phyloP scores from a whole-genome alignment of 1,284 basidiomycete species.

The Ceratobasidium sp. region DNA sequence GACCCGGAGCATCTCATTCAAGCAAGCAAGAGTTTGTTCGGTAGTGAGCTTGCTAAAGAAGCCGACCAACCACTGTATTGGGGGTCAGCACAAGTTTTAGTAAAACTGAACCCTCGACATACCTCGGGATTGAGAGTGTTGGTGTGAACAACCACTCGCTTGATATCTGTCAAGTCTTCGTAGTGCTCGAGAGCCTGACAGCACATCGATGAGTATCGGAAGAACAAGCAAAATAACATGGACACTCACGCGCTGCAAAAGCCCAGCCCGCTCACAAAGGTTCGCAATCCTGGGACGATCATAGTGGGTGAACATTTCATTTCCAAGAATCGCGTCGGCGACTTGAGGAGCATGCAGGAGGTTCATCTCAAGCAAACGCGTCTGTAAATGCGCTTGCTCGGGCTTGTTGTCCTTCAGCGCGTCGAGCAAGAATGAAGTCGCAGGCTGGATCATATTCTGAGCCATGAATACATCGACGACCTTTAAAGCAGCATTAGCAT shows the following conservation, averaged over 20 bases:
- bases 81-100: slow-evolving; percentile 19
- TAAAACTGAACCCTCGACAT: slow-evolving; percentile 48
- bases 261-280: slow-evolving; percentile 97
- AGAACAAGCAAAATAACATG: slow-evolving; percentile 12
- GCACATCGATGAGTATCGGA: slow-evolving; percentile 38
- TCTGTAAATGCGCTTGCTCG: slow-evolving; percentile 96
- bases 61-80: slow-evolving; percentile 88
- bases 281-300: slow-evolving; percentile 97
- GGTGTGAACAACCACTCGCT: slow-evolving; percentile 96
- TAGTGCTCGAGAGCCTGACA: slow-evolving; percentile 96
- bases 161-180: slow-evolving; percentile 97
- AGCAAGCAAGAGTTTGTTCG: slow-evolving; percentile 96
- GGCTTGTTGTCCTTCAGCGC: slow-evolving; percentile 99
- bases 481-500: slow-evolving; percentile 53
- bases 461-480: slow-evolving; percentile 99
- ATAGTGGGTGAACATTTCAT: slow-evolving; percentile 99
- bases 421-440: slow-evolving; percentile 97
- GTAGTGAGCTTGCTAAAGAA: slow-evolving; percentile 98
- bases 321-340: slow-evolving; percentile 98
- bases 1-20: slow-evolving; percentile 96
- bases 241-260: slow-evolving; percentile 85
- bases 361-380: slow-evolving; percentile 98
- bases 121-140: slow-evolving; percentile 87
- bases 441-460: slow-evolving; percentile 99
- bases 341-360: slow-evolving; percentile 97